A percentile compares a stretch with the other conserved stretches of the same genome.
These are phyloP conservation scores for Pseudevernia furfuracea DNA, from an alignment of 495 filamentous ascomycete genomes.

Conservation along the genomic window DNA sequence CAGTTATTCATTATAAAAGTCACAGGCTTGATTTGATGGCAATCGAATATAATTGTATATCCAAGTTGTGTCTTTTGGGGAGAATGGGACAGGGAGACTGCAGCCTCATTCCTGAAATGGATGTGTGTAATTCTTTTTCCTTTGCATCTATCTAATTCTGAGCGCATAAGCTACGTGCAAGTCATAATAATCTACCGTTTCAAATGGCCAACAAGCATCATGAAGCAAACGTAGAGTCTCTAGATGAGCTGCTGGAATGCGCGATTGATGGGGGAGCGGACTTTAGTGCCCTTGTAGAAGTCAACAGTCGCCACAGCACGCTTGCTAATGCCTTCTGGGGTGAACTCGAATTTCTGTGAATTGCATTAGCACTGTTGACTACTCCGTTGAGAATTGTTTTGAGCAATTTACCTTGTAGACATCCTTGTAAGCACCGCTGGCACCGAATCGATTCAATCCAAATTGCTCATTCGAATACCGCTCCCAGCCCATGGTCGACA, in stretches of 20 bases:
- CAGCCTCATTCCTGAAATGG: neutral
- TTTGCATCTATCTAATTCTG: neutral
- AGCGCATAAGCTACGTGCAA: neutral
- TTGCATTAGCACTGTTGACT: constrained; percentile 29
- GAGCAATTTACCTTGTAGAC: constrained; percentile 73
- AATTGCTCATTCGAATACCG: constrained; percentile 98
- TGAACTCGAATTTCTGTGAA: constrained; percentile 94
- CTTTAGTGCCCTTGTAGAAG: constrained; percentile 89
- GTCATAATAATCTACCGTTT: neutral
- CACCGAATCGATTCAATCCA: constrained; percentile 96
- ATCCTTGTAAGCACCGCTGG: constrained; percentile 92
- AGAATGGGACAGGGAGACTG: neutral
- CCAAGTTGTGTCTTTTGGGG: neutral
- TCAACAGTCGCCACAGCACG: constrained; percentile 83
- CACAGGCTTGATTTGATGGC: neutral
- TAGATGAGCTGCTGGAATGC: constrained; percentile 84
- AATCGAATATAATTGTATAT: neutral
- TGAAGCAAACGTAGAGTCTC: neutral
- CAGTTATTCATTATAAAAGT: neutral
- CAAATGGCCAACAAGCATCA: neutral
- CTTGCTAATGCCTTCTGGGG: constrained; percentile 90
- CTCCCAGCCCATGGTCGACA: constrained; percentile 94
- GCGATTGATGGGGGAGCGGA: constrained; percentile 92
- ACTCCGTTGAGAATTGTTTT: neutral
- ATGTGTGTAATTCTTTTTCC: neutral